Evolutionary conservation across 2,329 filamentous ascomycete species (phyloP).

Genomic region (Sclerotinia sclerotiorum): DNA sequence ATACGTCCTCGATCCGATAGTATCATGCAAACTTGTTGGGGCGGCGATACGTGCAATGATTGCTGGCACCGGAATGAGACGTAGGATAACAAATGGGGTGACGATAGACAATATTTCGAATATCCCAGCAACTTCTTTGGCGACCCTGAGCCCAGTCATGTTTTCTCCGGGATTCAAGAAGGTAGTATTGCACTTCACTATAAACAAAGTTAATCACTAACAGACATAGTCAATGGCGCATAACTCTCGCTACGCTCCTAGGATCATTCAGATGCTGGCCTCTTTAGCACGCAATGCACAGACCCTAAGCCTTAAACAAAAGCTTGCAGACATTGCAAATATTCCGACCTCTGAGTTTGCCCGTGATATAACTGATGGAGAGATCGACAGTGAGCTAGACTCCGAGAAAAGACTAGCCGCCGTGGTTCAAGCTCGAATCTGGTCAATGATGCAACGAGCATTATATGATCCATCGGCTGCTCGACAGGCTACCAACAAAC

Average conservation of each 20-base stretch:
- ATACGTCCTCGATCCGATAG: slow-evolving; percentile 3
- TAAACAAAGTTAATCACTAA: slow-evolving; percentile 11
- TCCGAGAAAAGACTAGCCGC: slow-evolving; percentile 23
- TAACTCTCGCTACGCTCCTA: slow-evolving; percentile 21
- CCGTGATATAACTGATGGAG: not conserved
- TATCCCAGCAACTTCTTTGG: slow-evolving; percentile 17
- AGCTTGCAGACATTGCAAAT: slow-evolving; percentile 13
- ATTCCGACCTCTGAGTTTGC: not conserved
- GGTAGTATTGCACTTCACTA: slow-evolving; percentile 23
- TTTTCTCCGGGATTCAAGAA: slow-evolving; percentile 38
- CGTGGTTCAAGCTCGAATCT: slow-evolving; percentile 31
- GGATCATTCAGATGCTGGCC: slow-evolving; percentile 19
- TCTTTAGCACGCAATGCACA: slow-evolving; percentile 23
- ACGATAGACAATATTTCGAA: slow-evolving; percentile 25
- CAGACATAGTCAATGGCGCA: slow-evolving; percentile 16
- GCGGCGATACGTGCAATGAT: slow-evolving; percentile 27
- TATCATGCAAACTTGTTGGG: slow-evolving; percentile 23
- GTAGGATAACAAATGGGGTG: slow-evolving; percentile 21
- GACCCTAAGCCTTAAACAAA: slow-evolving; percentile 15
- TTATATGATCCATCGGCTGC: slow-evolving; percentile 28
- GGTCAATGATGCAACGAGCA: slow-evolving; percentile 35
- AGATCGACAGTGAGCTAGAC: slow-evolving; percentile 13
- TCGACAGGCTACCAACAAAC: slow-evolving; percentile 18
- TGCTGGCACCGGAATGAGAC: slow-evolving; percentile 16
- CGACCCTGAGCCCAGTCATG: slow-evolving; percentile 26